phyloP scores from a whole-genome alignment of 257 asterid genomes.

The Forsythia viridissima region DNA sequence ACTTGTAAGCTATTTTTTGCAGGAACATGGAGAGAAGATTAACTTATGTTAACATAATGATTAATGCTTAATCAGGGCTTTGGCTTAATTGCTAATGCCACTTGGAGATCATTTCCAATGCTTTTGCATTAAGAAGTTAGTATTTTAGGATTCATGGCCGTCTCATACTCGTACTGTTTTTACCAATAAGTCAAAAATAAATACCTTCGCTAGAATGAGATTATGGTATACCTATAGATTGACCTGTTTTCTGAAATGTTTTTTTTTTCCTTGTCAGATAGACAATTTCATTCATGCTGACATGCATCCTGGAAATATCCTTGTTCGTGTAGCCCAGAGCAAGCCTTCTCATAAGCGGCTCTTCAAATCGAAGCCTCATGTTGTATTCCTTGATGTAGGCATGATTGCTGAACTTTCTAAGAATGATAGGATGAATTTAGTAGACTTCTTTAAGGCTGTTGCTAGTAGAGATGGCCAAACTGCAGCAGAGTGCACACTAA shows the following conservation, averaged over 20 bases:
- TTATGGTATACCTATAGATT: neutral
- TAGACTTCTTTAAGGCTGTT: slow-evolving; percentile 70
- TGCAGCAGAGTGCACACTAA: slow-evolving; percentile 64
- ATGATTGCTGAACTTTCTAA: slow-evolving; percentile 83
- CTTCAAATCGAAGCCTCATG: slow-evolving; percentile 70
- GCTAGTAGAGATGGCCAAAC: slow-evolving; percentile 71
- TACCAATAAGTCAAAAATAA: neutral
- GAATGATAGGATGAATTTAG: slow-evolving; percentile 50
- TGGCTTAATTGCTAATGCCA: neutral
- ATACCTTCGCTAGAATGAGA: neutral
- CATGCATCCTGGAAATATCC: slow-evolving; percentile 91
- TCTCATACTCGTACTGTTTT: neutral
- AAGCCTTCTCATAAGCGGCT: slow-evolving; percentile 51
- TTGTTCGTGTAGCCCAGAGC: slow-evolving; percentile 54
- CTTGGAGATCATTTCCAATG: neutral
- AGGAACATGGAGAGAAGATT: neutral
- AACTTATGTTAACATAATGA: neutral
- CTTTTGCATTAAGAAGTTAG: neutral
- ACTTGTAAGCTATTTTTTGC: neutral
- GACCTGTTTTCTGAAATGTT: slow-evolving; percentile 13
- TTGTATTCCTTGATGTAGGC: slow-evolving; percentile 75
- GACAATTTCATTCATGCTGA: slow-evolving; percentile 87
- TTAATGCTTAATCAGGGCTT: neutral
- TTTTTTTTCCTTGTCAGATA: slow-evolving; percentile 43
- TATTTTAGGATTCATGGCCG: neutral